Base-by-base conservation (phyloP, 768 basidiomycete genomes). In the Flagelloscypha sp. region DNA sequence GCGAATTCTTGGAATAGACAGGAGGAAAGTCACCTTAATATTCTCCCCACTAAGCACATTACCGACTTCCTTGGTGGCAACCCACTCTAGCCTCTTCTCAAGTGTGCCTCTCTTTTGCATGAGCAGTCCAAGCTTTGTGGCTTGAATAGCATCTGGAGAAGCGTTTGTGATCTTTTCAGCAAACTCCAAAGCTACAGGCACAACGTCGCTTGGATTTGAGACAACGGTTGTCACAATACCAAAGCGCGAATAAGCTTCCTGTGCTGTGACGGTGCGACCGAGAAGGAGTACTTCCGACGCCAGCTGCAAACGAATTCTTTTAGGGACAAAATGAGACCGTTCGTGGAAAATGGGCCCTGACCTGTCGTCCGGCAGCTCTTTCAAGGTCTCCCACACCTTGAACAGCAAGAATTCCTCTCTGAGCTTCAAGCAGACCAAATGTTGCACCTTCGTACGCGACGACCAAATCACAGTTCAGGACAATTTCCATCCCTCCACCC, bases 71-170 rank as follows among this genome's bases (percentile, higher is more conserved):
- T 70, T 68, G 47, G 62, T 53, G 6, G 62, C 49, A 35, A 76
- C 75, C 0, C 58, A 58, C 6, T 57, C 30, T 3, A 78, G 63
- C 0, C 72, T 63, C 10, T 75, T 66, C 16, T 74, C 67, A 27
- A 74, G 56, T 25, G 67, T 66, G n/a, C 65, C 63, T 27, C 64
- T 58, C 41, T 77, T 70, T 2, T 71, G 59, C 3, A 81, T 53
- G 11, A 83, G 35, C 7, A 92, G 59, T 1, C 69, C 81, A n/a
- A 67, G 62, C 53, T 89, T 92, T 3, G 84, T 81, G 30, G 72
- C 67, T 45, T 83, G 80, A 1, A 89, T 78, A 0, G 86, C 67
- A 52, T 89, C 88, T 0, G 87, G 88, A 1, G 84, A 86, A 15
- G 24, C 24, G 46, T 83, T 84, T 16, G 57, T 56, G 42, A 89